Evolutionary conservation across 352 stramenopile genomes (phyloP).

Genomic region (Globisporangium solare): DNA sequence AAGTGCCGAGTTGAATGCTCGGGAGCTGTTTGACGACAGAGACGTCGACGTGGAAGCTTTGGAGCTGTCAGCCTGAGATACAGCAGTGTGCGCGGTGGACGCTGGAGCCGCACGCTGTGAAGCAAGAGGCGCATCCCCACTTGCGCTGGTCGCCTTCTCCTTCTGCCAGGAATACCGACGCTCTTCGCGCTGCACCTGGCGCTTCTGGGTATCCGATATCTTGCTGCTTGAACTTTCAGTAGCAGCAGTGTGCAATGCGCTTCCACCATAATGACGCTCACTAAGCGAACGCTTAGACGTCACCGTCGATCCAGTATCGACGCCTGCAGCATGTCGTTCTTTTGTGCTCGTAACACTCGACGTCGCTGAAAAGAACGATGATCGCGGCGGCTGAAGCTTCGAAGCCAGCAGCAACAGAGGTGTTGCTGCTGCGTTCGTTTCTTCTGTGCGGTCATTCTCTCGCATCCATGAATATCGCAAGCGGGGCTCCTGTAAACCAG

Average conservation of each 20-base stretch:
- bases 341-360: slow-evolving; percentile 4
- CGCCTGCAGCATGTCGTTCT: neutral
- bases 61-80: too few species aligned
- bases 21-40: too few species aligned
- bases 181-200: slow-evolving; percentile 7
- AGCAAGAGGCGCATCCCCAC: neutral
- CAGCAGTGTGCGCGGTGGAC: neutral
- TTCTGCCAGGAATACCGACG: slow-evolving; percentile 10
- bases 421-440: neutral
- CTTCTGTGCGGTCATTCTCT: neutral
- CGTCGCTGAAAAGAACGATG: slow-evolving; percentile 14
- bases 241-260: neutral
- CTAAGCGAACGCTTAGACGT: neutral
- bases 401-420: neutral
- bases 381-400: slow-evolving; percentile 17
- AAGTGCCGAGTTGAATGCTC: too few species aligned
- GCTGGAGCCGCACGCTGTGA: neutral
- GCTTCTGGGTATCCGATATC: slow-evolving; percentile 7
- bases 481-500: neutral
- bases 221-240: too few species aligned
- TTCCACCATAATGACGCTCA: neutral
- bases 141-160: neutral
- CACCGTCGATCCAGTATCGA: neutral
- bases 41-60: too few species aligned
- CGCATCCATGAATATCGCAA: neutral